A percentile compares a stretch with the other conserved stretches of the same genome.
Conservation (phyloP, 106 monocot species). For the Allium fistulosum region DNA sequence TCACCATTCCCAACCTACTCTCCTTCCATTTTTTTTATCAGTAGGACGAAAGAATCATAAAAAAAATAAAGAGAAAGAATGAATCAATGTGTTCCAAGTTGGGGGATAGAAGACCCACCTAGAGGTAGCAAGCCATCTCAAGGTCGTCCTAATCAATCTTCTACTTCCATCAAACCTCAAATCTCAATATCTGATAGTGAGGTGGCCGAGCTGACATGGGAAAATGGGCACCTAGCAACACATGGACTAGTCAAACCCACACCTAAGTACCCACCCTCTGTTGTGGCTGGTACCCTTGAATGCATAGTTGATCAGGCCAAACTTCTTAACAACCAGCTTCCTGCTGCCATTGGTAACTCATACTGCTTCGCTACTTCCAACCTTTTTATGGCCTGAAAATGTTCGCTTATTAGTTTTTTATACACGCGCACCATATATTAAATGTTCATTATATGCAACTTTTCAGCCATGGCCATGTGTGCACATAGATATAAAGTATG, state of each 20-base stretch:
- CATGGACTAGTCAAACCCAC: constrained; percentile 33
- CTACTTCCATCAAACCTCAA: not conserved
- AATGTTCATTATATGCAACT: too few species aligned
- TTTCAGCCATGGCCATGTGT: too few species aligned
- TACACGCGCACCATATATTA: not conserved
- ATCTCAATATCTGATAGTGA: constrained; percentile 22
- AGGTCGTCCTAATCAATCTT: not conserved
- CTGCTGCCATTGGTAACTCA: not conserved
- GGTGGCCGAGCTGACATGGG: constrained; percentile 83
- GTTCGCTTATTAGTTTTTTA: too few species aligned
- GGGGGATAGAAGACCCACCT: constrained; percentile 38
- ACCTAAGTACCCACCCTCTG: constrained; percentile 22
- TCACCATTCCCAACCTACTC: not conserved
- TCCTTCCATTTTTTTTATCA: not conserved
- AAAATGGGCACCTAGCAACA: constrained; percentile 50
- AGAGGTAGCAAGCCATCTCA: not conserved
- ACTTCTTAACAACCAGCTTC: constrained; percentile 1
- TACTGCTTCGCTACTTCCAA: too few species aligned
- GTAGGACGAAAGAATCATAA: not conserved
- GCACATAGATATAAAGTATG: too few species aligned
- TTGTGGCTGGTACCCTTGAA: constrained; percentile 43
- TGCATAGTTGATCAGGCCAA: constrained; percentile 61
- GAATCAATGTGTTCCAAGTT: constrained; percentile 80
- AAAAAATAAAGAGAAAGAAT: constrained; percentile 4
- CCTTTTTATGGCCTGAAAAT: too few species aligned